Conservation (phyloP, 306 rosid species). For the Abrus pulchellus region DNA sequence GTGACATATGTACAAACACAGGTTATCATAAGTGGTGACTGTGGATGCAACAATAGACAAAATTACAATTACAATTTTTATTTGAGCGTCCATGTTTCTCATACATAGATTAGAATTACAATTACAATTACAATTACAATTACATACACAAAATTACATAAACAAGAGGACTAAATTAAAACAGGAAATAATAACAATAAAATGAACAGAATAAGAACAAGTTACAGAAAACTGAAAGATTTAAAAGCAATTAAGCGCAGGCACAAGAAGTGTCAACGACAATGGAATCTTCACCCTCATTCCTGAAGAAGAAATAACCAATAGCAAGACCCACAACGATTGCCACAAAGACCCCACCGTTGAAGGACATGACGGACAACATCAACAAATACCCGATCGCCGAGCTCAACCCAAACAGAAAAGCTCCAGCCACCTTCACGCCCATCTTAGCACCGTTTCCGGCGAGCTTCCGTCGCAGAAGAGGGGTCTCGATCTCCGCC, state of each 20-base stretch:
- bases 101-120: not conserved
- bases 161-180: not conserved
- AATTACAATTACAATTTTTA: not conserved
- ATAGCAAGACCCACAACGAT: conserved; percentile 74
- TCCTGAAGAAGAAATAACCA: conserved; percentile 77
- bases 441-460: conserved; percentile 47
- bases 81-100: not conserved
- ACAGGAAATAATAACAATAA: not conserved
- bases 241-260: conserved; percentile 59
- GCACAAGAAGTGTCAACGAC: conserved; percentile 82
- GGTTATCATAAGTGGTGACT: conserved; percentile 27
- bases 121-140: not conserved
- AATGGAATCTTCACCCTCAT: conserved; percentile 62
- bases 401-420: conserved; percentile 76
- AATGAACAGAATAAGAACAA: not conserved
- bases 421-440: conserved; percentile 63
- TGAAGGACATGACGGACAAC: conserved; percentile 91
- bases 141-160: not conserved
- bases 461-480: conserved; percentile 49
- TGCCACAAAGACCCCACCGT: conserved; percentile 88
- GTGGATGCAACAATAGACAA: conserved; percentile 6
- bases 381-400: conserved; percentile 90
- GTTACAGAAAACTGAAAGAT: not conserved
- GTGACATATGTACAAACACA: conserved; percentile 1
- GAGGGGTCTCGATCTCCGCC: conserved; percentile 63